A percentile compares a stretch with the other conserved stretches of the same genome.
Conservation (phyloP, 345 rosid genomes). For the Reutealis trisperma region DNA sequence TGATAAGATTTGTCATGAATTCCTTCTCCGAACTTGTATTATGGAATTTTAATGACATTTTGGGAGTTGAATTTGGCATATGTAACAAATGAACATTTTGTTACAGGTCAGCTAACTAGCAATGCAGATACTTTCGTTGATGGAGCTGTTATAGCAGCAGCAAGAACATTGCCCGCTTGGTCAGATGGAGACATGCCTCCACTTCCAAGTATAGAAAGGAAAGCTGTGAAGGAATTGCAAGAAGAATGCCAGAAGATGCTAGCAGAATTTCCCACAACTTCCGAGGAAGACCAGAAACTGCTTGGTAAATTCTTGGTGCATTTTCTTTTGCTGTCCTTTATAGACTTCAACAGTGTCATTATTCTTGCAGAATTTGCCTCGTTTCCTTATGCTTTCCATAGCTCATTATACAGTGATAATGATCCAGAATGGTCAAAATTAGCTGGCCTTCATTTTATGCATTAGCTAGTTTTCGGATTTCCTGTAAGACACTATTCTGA, state of each 20-base stretch:
- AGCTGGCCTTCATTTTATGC: background rate
- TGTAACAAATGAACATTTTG: slow-evolving; percentile 7
- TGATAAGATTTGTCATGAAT: background rate
- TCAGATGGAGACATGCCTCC: slow-evolving; percentile 82
- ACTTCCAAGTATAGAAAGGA: slow-evolving; percentile 71
- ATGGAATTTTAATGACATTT: background rate
- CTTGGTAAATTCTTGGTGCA: slow-evolving; percentile 43
- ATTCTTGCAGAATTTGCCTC: too few species aligned
- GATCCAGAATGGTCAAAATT: background rate
- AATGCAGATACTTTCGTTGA: slow-evolving; percentile 61
- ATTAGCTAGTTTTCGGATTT: background rate
- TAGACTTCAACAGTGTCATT: background rate
- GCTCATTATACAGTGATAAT: background rate
- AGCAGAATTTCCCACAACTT: slow-evolving; percentile 63
- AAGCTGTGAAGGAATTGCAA: slow-evolving; percentile 76
- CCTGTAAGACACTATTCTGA: background rate
- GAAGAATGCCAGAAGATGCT: slow-evolving; percentile 82
- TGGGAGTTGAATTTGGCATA: background rate
- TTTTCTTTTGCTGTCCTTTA: background rate
- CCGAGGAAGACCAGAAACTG: slow-evolving; percentile 67
- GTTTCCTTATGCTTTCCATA: background rate
- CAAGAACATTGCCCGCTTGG: slow-evolving; percentile 87
- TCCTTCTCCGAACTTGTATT: background rate
- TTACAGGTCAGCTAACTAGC: slow-evolving; percentile 48
- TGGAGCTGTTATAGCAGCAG: slow-evolving; percentile 88